Evolutionary conservation across 306 rosid species (phyloP).

Genomic region (Begonia fuchsioides): DNA sequence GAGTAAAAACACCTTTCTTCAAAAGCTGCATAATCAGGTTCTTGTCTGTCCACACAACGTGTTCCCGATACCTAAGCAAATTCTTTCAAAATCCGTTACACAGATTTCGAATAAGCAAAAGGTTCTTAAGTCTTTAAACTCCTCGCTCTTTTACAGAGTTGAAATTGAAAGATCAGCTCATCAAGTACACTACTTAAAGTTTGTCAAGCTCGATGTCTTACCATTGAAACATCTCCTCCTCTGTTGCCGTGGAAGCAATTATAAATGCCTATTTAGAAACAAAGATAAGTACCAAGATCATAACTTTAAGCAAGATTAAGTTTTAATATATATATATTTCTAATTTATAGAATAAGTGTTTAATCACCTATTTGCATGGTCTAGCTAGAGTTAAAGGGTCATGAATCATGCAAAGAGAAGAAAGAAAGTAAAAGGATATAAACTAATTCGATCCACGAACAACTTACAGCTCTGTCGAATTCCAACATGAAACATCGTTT

Average conservation of each 20-base stretch:
- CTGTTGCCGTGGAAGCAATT: constrained; percentile 94
- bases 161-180: too few relatives aligned
- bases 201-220: constrained; percentile 8
- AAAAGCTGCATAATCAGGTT: constrained; percentile 46
- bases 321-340: not conserved
- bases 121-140: too few relatives aligned
- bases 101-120: too few relatives aligned
- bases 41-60: constrained; percentile 73
- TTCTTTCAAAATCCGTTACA: too few relatives aligned
- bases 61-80: constrained; percentile 62
- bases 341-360: too few relatives aligned
- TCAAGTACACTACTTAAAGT: too few relatives aligned
- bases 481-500: constrained; percentile 99
- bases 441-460: not conserved
- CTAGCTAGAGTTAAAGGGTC: too few relatives aligned
- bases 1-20: constrained; percentile 78
- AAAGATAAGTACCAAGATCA: not conserved
- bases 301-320: not conserved
- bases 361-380: too few relatives aligned
- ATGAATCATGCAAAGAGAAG: not conserved
- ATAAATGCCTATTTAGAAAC: constrained; percentile 53
- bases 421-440: not conserved
- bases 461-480: constrained; percentile 91
- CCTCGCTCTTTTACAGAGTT: too few relatives aligned
- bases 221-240: constrained; percentile 95